phyloP scores from a whole-genome alignment of 257 asterid species.

The Orobanche coerulescens region DNA sequence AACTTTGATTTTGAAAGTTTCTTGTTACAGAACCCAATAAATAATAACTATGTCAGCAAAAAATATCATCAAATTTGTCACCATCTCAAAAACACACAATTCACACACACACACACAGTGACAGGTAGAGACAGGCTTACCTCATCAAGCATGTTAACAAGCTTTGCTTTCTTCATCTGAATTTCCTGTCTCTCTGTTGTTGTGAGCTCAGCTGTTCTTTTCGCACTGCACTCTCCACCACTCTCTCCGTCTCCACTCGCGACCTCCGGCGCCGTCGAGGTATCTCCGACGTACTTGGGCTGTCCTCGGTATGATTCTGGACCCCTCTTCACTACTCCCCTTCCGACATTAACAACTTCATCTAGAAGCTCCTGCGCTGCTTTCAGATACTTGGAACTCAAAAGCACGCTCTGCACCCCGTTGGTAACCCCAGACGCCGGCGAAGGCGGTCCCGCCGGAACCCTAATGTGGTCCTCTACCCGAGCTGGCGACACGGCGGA shows the following conservation, averaged over 20 bases:
- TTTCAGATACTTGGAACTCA: conserved; percentile 68
- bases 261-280: conserved; percentile 22
- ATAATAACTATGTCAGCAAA: conserved; percentile 17
- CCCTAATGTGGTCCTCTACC: conserved; percentile 34
- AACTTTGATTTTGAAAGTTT: not conserved
- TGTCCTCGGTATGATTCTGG: conserved; percentile 28
- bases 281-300: conserved; percentile 35
- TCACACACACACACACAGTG: not conserved
- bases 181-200: conserved; percentile 88
- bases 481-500: conserved; percentile 30
- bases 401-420: conserved; percentile 51
- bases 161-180: conserved; percentile 95
- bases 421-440: conserved; percentile 73
- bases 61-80: conserved; percentile 18
- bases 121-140: conserved; percentile 26
- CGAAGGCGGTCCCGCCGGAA: conserved; percentile 52
- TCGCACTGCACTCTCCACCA: conserved; percentile 37
- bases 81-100: not conserved
- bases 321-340: conserved; percentile 21
- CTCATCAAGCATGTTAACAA: conserved; percentile 98
- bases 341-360: conserved; percentile 87
- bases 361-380: conserved; percentile 93
- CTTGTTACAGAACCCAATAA: conserved; percentile 4
- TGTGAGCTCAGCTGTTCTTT: conserved; percentile 63
- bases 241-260: conserved; percentile 24